Conservation (phyloP, 805 yeast species). For the Ogataea kodamae region DNA sequence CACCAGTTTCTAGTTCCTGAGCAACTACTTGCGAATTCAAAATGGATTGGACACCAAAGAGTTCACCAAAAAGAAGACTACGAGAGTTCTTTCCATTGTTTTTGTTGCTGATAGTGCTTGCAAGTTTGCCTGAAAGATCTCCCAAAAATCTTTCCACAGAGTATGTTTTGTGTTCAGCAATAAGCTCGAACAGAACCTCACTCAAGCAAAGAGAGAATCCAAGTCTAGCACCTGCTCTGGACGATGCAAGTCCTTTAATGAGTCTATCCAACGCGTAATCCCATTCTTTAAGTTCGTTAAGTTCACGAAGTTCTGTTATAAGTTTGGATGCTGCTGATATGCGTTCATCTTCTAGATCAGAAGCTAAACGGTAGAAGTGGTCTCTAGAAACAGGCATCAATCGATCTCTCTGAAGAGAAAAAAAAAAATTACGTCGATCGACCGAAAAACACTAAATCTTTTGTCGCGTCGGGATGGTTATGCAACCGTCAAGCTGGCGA, state of each 20-base stretch:
- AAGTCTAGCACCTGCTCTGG: conserved; percentile 77
- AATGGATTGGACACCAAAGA: conserved; percentile 80
- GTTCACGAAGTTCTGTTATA: conserved; percentile 53
- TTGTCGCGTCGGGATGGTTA: conserved; percentile 9
- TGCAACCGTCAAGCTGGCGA: conserved; percentile 15
- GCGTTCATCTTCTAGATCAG: conserved; percentile 71
- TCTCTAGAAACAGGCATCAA: conserved; percentile 55
- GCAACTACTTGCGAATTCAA: conserved; percentile 49
- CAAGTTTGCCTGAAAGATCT: conserved; percentile 35
- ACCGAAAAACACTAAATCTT: neutral
- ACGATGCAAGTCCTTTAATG: conserved; percentile 75
- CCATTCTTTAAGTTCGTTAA: conserved; percentile 58
- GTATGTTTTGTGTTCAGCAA: conserved; percentile 31
- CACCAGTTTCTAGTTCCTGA: conserved; percentile 18
- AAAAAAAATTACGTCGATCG: conserved; percentile 14
- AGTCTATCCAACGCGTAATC: conserved; percentile 76
- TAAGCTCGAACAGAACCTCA: conserved; percentile 49
- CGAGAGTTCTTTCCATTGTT: conserved; percentile 82
- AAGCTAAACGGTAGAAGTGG: conserved; percentile 71
- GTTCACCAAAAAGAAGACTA: conserved; percentile 71
- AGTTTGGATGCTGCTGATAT: conserved; percentile 66
- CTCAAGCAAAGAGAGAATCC: conserved; percentile 88
- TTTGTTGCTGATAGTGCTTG: conserved; percentile 36
- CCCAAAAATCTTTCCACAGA: conserved; percentile 37
- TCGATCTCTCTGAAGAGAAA: conserved; percentile 1